Percentiles rank a stretch among this genome's conserved stretches.
These are phyloP conservation scores for Cyanodermella asteris DNA, from an alignment of 2,329 filamentous ascomycete species.

Conservation along the genomic window DNA sequence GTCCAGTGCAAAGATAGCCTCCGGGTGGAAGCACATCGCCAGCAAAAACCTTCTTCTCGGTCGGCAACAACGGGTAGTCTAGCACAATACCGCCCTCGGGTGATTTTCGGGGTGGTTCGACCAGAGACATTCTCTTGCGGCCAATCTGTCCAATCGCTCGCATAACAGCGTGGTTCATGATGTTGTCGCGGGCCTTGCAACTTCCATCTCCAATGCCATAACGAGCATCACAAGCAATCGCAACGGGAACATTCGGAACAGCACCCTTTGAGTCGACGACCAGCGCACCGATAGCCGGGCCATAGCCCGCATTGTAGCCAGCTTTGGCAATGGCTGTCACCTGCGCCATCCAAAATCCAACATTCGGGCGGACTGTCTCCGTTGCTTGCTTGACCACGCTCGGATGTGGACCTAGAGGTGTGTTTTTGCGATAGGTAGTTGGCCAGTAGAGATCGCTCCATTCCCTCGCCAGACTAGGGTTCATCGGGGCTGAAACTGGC, in stretches of 20 bases:
- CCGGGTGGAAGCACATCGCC: conserved; percentile 21
- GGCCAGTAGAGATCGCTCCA: conserved; percentile 69
- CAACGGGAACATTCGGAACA: conserved; percentile 37
- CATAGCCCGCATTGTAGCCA: conserved; percentile 34
- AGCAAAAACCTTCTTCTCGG: conserved; percentile 4
- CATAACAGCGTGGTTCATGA: conserved; percentile 57
- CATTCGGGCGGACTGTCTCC: conserved; percentile 42
- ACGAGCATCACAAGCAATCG: conserved; percentile 55
- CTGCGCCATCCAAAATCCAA: conserved; percentile 43
- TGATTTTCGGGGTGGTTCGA: not conserved
- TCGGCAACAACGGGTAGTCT: conserved; percentile 5
- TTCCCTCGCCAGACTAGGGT: conserved; percentile 47
- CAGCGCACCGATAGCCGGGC: conserved; percentile 51
- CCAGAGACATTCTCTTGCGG: conserved; percentile 21
- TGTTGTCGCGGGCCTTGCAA: too few species aligned
- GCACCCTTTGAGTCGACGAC: conserved; percentile 37
- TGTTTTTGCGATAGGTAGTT: conserved; percentile 66
- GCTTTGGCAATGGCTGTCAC: conserved; percentile 42
- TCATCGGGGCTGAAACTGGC: too few species aligned
- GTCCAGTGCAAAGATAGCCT: conserved; percentile 80
- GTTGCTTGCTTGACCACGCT: conserved; percentile 48
- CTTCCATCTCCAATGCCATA: conserved; percentile 28
- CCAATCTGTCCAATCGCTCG: conserved; percentile 69
- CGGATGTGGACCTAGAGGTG: conserved; percentile 67
- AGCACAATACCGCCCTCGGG: conserved; percentile 1